phyloP scores from a whole-genome alignment of 306 rosid species.

The Fragaria nilgerrensis region DNA sequence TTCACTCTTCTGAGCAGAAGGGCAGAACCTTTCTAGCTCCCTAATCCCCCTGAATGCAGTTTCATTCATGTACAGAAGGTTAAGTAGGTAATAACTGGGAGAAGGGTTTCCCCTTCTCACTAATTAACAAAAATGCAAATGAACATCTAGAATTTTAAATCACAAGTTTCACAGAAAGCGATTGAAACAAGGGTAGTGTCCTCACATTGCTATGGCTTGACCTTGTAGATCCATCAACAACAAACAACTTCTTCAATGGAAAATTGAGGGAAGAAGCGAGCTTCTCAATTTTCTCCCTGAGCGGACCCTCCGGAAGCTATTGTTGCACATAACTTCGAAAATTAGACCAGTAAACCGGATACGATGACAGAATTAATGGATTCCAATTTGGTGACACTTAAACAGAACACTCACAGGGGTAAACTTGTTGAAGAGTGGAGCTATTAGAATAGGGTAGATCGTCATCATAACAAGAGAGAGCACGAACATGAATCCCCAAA shows the following conservation, averaged over 20 bases:
- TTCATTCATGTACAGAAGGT: background rate
- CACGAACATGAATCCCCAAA: slow-evolving; percentile 89
- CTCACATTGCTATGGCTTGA: slow-evolving; percentile 99
- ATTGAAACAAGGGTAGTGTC: slow-evolving; percentile 22
- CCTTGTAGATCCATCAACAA: slow-evolving; percentile 96
- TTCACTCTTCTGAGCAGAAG: background rate
- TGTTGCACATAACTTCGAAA: slow-evolving; percentile 29
- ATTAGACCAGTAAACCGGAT: slow-evolving; percentile 19
- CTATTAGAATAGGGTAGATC: slow-evolving; percentile 85
- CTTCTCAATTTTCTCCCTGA: slow-evolving; percentile 85
- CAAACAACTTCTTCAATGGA: slow-evolving; percentile 91
- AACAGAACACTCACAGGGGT: slow-evolving; percentile 69
- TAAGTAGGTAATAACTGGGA: background rate
- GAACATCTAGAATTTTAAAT: background rate
- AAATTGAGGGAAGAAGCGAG: slow-evolving; percentile 89
- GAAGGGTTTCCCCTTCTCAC: background rate
- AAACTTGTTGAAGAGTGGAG: slow-evolving; percentile 95
- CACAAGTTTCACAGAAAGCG: background rate
- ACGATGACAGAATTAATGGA: background rate
- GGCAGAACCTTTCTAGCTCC: background rate
- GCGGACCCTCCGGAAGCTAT: slow-evolving; percentile 90
- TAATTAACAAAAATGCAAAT: background rate
- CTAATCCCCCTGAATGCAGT: background rate
- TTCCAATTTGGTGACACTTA: slow-evolving; percentile 4
- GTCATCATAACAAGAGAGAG: slow-evolving; percentile 97